Conservation (phyloP, 441 rosid species). For the Gossypium gossypioides region DNA sequence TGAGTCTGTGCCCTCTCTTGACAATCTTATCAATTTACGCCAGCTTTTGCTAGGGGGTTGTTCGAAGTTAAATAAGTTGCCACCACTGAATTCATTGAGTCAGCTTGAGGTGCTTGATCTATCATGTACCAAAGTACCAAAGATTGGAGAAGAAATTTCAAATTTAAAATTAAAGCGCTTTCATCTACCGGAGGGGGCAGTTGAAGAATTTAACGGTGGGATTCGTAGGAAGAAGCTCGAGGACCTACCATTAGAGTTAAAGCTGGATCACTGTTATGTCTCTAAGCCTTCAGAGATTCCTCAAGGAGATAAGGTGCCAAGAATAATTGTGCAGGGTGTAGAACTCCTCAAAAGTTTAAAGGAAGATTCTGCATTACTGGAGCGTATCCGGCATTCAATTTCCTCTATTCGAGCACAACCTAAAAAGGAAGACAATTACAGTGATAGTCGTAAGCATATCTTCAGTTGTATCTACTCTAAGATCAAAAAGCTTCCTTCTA, state of each 20-base stretch:
- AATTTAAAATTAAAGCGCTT: slow-evolving; percentile 15
- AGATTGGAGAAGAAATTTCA: slow-evolving; percentile 14
- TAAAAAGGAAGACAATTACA: background rate
- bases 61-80: slow-evolving; percentile 15
- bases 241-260: slow-evolving; percentile 7
- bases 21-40: slow-evolving; percentile 13
- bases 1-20: slow-evolving; percentile 13
- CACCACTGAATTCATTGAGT: slow-evolving; percentile 21
- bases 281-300: slow-evolving; percentile 11
- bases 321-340: slow-evolving; percentile 6
- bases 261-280: slow-evolving; percentile 18
- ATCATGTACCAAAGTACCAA: slow-evolving; percentile 21
- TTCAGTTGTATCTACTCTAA: slow-evolving; percentile 17
- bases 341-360: slow-evolving; percentile 13
- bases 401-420: slow-evolving; percentile 9
- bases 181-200: slow-evolving; percentile 14
- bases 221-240: slow-evolving; percentile 2
- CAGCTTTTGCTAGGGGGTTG: slow-evolving; percentile 32
- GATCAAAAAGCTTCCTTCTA: slow-evolving; percentile 8
- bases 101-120: slow-evolving; percentile 34
- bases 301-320: slow-evolving; percentile 3
- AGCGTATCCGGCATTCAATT: slow-evolving; percentile 5
- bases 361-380: background rate
- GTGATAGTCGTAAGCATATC: slow-evolving; percentile 8
- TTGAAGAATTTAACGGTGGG: slow-evolving; percentile 10